Evolutionary conservation across 805 yeast genomes (phyloP), one percentile per base, ranked within the genome.

Genomic region (Starmera quercuum): DNA sequence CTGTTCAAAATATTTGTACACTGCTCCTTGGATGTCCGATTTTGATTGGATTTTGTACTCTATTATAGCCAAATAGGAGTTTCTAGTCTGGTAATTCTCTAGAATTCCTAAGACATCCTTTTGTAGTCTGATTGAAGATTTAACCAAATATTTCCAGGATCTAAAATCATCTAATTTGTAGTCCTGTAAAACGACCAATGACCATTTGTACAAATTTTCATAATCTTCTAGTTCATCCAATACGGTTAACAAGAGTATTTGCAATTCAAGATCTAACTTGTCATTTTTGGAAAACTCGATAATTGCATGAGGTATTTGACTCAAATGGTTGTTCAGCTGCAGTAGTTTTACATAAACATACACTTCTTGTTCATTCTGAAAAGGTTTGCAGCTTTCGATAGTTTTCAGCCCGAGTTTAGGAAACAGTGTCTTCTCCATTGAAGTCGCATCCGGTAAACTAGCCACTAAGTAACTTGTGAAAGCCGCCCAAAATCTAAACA

Each of bases 141-240:
- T 58, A 15, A 74, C 65, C 32, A 71, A 55, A 13, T 64, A 59
- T 42, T 75, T 71, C 84, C 94, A 85, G 25, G 86, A 74, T 36
- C 73, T 71, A 64, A 75, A 88, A 53, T 87, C 95, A 53, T 88
- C 86, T 35, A 82, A 68, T 8, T 64, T 53, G 17, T 68, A 58
- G 4, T 58, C 61, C 13, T 66, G 59, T 22, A 86, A 52, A 11
- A 74, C 62, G 4, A 46, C 38, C 5, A 50, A 27, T 30, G 75
- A 58, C 38, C 60, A 59, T 0, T 62, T 53, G 40, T 47, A 63
- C 11, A 85, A 54, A 10, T 47, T 39, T 0, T 58, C 57, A 72
- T 75, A 75, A 4, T 64, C 44, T 33, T 67, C 58, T 7, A 56
- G 21, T 12, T 55, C 46, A 6, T 61, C 54, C 25, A 83, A 58